Conservation (phyloP, 2,329 filamentous ascomycete genomes). For the Seiridium cupressi region DNA sequence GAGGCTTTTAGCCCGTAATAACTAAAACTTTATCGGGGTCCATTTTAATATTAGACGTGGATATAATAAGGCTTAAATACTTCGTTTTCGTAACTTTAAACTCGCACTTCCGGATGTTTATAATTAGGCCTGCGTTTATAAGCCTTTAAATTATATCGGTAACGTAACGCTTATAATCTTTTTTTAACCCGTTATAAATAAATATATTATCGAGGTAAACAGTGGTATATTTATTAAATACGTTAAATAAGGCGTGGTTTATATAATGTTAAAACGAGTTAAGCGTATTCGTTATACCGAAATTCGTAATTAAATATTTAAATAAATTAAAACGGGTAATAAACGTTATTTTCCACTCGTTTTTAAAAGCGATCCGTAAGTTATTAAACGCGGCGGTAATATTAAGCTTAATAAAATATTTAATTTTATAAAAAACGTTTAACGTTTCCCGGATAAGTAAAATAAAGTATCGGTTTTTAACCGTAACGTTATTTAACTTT, state of each 20-base stretch:
- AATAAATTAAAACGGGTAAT: conserved; percentile 24
- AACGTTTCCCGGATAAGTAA: conserved; percentile 29
- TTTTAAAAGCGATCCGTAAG: conserved; percentile 26
- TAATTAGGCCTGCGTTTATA: neutral
- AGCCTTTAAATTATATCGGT: conserved; percentile 14
- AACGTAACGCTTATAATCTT: too few species aligned
- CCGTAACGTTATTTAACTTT: conserved; percentile 30
- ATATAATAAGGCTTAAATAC: conserved; percentile 28
- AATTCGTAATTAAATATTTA: conserved; percentile 28
- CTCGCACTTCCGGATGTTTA: conserved; percentile 25
- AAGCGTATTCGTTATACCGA: conserved; percentile 20
- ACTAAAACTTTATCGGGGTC: conserved; percentile 20
- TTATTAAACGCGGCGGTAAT: conserved; percentile 28
- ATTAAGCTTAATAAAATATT: conserved; percentile 30
- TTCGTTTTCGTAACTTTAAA: conserved; percentile 21
- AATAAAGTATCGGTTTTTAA: conserved; percentile 30
- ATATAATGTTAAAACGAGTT: conserved; percentile 11
- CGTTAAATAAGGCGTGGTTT: conserved; percentile 8
- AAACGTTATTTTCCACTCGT: conserved; percentile 34
- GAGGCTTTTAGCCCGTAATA: conserved; percentile 20
- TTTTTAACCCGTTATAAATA: too few species aligned
- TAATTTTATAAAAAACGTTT: conserved; percentile 17
- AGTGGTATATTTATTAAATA: conserved; percentile 5
- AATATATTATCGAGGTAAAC: conserved; percentile 20
- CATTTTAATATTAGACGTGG: conserved; percentile 21